Evolutionary conservation across 805 yeast species (phyloP), one percentile per base, ranked within the genome.

Genomic region (Nakazawaea pomicola): DNA sequence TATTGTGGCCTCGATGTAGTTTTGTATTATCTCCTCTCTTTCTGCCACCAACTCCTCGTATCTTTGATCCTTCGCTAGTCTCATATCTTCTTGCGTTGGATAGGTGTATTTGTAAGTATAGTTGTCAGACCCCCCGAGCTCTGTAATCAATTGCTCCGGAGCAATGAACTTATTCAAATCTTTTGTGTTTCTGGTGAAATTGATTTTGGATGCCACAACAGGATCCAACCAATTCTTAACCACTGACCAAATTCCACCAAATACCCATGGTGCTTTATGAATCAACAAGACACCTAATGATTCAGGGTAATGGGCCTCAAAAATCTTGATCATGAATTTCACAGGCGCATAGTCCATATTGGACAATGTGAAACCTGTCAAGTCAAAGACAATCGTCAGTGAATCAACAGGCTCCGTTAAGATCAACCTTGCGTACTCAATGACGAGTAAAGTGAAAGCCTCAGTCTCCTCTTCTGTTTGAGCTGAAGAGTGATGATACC

Each of bases 241-340:
- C 51, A 91, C 77, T 51, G 81, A 83, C 98, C 99, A 93, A 45
- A 91, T 86, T 18, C 96, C 91, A 38, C 85, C 78, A 66, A 93
- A 93, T 41, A 93, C 78, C 98, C 97, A 89, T 20, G 99, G 99
- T 0, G 99, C 97, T 53, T 85, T 84, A 65, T 88, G 95, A 46
- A 93, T 83, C 50, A 88, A 74, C 40, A 93, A 66, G 42, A 76
- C 76, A 14, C 96, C 96, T 46, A 93, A 72, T 30, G 87, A 82
- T 63, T 93, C 99, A 1, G 99, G 99, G 60, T 91, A 93, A 58
- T 91, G 96, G 0, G 95, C 95, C 68, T 93, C 98, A 61, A 93
- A 89, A 46, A 90, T 83, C 41, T 79, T 76, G 46, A 90, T 82
- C 64, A 93, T 76, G 62, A 86, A 91, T 64, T 90, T 90, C 45